Percentiles rank a stretch among this genome's conserved stretches.
Evolutionary conservation across 352 stramenopile genomes (phyloP).

Genomic region (Phytophthora cactorum): DNA sequence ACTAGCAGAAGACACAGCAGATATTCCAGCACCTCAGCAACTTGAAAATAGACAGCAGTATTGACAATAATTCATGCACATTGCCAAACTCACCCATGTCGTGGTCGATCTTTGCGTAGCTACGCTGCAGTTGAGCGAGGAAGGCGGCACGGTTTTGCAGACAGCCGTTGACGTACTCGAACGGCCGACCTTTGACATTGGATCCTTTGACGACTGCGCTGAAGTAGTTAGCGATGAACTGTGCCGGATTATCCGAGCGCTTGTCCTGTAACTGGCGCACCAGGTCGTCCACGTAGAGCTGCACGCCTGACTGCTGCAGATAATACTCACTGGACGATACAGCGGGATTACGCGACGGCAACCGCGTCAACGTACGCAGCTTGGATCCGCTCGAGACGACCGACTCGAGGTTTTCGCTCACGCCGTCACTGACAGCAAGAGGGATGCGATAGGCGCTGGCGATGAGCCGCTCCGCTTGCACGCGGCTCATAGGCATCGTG

Average conservation of each 20-base stretch:
- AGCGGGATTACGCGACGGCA: constrained; percentile 27
- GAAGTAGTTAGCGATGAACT: constrained; percentile 60
- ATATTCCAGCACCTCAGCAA: neutral
- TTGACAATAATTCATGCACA: neutral
- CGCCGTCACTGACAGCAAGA: neutral
- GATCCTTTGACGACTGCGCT: constrained; percentile 35
- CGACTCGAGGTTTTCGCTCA: neutral
- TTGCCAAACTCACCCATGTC: constrained; percentile 33
- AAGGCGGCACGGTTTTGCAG: constrained; percentile 64
- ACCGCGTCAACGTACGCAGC: constrained; percentile 20
- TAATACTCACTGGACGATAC: constrained; percentile 45
- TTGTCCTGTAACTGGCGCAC: constrained; percentile 58
- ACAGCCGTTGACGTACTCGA: constrained; percentile 61
- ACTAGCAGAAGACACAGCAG: constrained; percentile 24
- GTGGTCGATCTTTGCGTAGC: constrained; percentile 46
- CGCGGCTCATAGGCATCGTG: constrained; percentile 35
- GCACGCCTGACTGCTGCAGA: constrained; percentile 58
- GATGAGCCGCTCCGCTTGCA: constrained; percentile 56
- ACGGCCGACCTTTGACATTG: constrained; percentile 47
- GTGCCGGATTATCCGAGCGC: constrained; percentile 41
- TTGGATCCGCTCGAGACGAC: constrained; percentile 7
- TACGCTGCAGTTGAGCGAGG: constrained; percentile 47
- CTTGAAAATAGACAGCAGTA: neutral
- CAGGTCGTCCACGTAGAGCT: constrained; percentile 65
- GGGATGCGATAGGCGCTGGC: constrained; percentile 46